Conservation (phyloP, 2,329 filamentous ascomycete genomes). For the Ceratocystis alfenasii region DNA sequence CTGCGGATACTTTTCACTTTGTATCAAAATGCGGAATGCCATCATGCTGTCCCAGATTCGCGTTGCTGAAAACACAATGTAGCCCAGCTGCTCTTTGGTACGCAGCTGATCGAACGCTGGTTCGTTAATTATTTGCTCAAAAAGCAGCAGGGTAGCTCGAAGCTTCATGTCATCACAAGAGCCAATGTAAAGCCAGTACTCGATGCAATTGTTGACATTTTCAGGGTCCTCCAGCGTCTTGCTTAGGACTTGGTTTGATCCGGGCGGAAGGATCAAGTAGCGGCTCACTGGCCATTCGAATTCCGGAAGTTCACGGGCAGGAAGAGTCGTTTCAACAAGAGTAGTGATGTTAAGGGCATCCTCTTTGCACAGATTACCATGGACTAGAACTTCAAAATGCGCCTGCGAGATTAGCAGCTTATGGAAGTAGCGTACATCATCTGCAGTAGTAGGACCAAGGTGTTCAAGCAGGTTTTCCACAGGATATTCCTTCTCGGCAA, state of each 20-base stretch:
- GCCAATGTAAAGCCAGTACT: slow-evolving; percentile 63
- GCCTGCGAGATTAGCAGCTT: slow-evolving; percentile 70
- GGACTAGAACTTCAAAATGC: slow-evolving; percentile 76
- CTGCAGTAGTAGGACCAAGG: slow-evolving; percentile 58
- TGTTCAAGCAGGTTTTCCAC: slow-evolving; percentile 71
- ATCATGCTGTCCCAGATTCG: slow-evolving; percentile 63
- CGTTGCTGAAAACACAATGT: slow-evolving; percentile 80
- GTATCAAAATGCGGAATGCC: slow-evolving; percentile 80
- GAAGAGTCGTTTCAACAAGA: slow-evolving; percentile 65
- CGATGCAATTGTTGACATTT: slow-evolving; percentile 80
- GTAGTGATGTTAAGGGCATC: slow-evolving; percentile 79
- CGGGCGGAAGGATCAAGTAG: slow-evolving; percentile 63
- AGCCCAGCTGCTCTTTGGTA: slow-evolving; percentile 94
- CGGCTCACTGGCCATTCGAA: slow-evolving; percentile 70
- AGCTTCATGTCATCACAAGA: slow-evolving; percentile 54
- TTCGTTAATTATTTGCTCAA: slow-evolving; percentile 85
- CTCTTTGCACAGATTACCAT: slow-evolving; percentile 90
- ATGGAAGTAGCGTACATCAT: slow-evolving; percentile 65
- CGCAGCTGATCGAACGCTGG: slow-evolving; percentile 88
- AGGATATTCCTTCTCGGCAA: slow-evolving; percentile 62
- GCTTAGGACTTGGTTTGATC: slow-evolving; percentile 73
- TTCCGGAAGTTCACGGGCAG: slow-evolving; percentile 59
- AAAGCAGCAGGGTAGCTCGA: slow-evolving; percentile 65
- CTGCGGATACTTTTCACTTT: slow-evolving; percentile 73
- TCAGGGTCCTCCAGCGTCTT: slow-evolving; percentile 71